Conservation (phyloP, 768 basidiomycete species). For the Termitomyces sp. region DNA sequence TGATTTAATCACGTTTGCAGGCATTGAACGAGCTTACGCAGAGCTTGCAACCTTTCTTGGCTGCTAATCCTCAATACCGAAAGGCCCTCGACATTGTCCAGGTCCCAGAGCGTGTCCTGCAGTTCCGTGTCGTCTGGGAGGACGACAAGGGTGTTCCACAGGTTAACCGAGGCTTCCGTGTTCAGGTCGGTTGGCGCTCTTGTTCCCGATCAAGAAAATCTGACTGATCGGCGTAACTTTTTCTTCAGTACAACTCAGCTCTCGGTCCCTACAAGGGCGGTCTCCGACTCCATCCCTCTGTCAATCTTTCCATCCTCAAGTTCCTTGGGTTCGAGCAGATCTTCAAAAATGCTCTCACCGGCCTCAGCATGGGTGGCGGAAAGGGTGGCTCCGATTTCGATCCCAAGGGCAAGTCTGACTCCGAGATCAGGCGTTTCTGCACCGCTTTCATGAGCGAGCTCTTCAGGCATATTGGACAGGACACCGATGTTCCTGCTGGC, state of each 20-base stretch:
- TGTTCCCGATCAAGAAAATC: neutral
- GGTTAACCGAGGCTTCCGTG: conserved; percentile 71
- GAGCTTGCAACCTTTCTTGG: conserved; percentile 61
- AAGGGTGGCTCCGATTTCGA: conserved; percentile 81
- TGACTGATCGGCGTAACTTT: neutral
- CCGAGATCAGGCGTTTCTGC: conserved; percentile 70
- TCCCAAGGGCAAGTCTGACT: conserved; percentile 76
- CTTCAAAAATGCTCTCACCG: conserved; percentile 78
- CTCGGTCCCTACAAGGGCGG: conserved; percentile 78
- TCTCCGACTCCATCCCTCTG: conserved; percentile 71
- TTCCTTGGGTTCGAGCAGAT: conserved; percentile 82
- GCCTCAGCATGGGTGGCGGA: conserved; percentile 72
- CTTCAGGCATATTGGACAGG: conserved; percentile 61
- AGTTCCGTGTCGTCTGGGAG: conserved; percentile 79
- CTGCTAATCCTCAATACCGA: conserved; percentile 59
- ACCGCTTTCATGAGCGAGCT: conserved; percentile 71
- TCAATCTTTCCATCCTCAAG: conserved; percentile 79
- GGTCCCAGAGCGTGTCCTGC: conserved; percentile 47
- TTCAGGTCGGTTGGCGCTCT: conserved; percentile 42
- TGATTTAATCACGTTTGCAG: conserved; percentile 23
- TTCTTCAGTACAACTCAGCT: conserved; percentile 61
- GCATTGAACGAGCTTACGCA: conserved; percentile 60
- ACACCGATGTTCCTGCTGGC: conserved; percentile 73
- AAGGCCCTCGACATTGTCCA: conserved; percentile 61
- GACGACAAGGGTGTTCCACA: conserved; percentile 59